Evolutionary conservation across 345 rosid genomes (phyloP).

Genomic region (Hirschfeldia incana): DNA sequence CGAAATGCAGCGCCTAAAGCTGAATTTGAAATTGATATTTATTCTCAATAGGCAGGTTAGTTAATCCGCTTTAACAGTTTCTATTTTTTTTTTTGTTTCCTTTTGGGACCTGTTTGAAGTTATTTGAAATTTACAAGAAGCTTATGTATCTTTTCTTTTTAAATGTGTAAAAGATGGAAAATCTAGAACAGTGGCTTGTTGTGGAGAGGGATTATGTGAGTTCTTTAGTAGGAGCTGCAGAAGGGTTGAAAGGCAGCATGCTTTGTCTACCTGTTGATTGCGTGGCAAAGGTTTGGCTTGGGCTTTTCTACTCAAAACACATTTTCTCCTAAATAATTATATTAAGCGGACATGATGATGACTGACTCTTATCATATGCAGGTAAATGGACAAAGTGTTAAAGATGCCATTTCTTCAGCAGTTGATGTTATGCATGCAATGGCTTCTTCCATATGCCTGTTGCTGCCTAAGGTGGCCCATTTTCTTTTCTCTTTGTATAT

Average conservation of each 20-base stretch:
- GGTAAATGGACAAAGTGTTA: constrained; percentile 74
- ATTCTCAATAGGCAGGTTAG: constrained; percentile 76
- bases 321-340: background rate
- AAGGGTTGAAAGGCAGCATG: constrained; percentile 80
- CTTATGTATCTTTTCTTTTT: background rate
- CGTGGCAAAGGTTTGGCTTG: constrained; percentile 63
- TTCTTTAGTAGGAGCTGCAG: constrained; percentile 72
- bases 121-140: background rate
- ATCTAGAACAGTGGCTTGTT: constrained; percentile 64
- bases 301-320: background rate
- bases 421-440: constrained; percentile 90
- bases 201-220: constrained; percentile 59
- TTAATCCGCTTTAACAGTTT: background rate
- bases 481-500: background rate
- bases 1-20: constrained; percentile 63
- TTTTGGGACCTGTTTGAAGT: background rate
- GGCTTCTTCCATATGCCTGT: constrained; percentile 70
- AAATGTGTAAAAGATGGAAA: constrained; percentile 51
- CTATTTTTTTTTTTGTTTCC: constrained; percentile 9
- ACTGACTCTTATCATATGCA: constrained; percentile 35
- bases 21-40: constrained; percentile 60
- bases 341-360: background rate
- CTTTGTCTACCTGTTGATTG: constrained; percentile 82
- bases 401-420: constrained; percentile 81
- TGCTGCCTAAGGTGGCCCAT: constrained; percentile 61